Base-by-base conservation (phyloP, 2,329 filamentous ascomycete species). In the Ophiocordyceps camponoti-saundersi region DNA sequence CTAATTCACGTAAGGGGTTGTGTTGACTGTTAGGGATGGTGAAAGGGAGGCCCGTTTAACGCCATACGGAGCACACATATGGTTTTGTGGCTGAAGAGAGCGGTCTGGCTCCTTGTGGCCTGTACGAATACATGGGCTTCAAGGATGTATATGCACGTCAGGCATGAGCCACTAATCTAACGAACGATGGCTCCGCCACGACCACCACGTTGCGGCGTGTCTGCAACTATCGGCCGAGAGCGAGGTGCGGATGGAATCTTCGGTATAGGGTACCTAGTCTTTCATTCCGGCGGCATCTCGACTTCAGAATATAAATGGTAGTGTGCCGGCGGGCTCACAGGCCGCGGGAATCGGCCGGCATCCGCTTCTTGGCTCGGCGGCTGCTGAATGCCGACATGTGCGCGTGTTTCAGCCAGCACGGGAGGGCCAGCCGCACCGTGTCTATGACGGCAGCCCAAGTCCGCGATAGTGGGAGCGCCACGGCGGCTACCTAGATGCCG, bases 371-470 rank as follows among this genome's bases (percentile, higher is more conserved):
- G 41, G 41, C 21, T 43, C 41, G 21, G 15, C 21, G 23, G 42
- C n/a, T 8, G 42, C 42, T 13, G 42, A 32, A 20, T 20, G 36
- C 36, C 36, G 36, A 40, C 36, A 40, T 40, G 36, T 40, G 36
- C 18, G 36, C 36, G n/a, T 40, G 36, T 40, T 40, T 40, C 36
- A 40, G 36, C 36, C 36, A 34, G 42, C 42, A 29, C 32, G 22
- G 44, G 41, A 46, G 43, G 48, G 16, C 34, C 42, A 13, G 39
- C 41, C 44, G 45, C 44, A 48, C 47, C 30, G 47, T 48, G 40
- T 23, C 41, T 18, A 44, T 21, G 20, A 22, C 22, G 6, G 10
- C 32, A 40, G 44, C 29, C 39, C 43, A 40, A 46, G 36, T 43
- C 47, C 29, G 22, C 45, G n/a, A 39, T 10, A 18, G 16, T 39